These are phyloP conservation scores for Xerocomus cyaneibrunnescens DNA, from an alignment of 1,284 basidiomycete species.

Conservation along the genomic window DNA sequence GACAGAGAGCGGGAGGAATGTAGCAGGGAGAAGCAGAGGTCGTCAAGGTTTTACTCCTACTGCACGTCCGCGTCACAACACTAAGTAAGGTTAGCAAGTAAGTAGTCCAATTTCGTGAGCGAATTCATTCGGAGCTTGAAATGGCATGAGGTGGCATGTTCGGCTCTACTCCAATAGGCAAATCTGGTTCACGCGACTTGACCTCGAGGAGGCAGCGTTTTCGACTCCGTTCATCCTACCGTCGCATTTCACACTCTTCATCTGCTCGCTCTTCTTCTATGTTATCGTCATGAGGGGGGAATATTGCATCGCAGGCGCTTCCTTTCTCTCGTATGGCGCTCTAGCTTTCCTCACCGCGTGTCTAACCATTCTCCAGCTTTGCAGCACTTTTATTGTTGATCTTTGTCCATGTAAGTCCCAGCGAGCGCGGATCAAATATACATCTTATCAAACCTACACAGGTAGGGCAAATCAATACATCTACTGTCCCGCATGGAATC, in stretches of 20 bases:
- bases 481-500: slow-evolving; percentile 65
- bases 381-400: slow-evolving; percentile 68
- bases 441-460: slow-evolving; percentile 41
- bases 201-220: slow-evolving; percentile 31
- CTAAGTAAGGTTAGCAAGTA: not conserved
- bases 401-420: slow-evolving; percentile 67
- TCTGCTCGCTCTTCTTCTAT: slow-evolving; percentile 23
- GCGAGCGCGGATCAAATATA: slow-evolving; percentile 15
- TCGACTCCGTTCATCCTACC: slow-evolving; percentile 21
- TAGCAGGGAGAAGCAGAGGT: slow-evolving; percentile 1
- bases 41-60: slow-evolving; percentile 15
- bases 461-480: slow-evolving; percentile 81
- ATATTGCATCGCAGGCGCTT: slow-evolving; percentile 65
- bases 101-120: not conserved
- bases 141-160: slow-evolving; percentile 5
- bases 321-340: slow-evolving; percentile 62
- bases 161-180: slow-evolving; percentile 8
- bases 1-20: not conserved
- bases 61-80: slow-evolving; percentile 7
- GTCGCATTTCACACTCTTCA: slow-evolving; percentile 18
- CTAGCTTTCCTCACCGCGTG: slow-evolving; percentile 8
- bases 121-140: slow-evolving; percentile 22
- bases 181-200: slow-evolving; percentile 8
- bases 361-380: slow-evolving; percentile 47
- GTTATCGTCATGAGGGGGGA: slow-evolving; percentile 60